Base-by-base conservation (phyloP, 2,329 filamentous ascomycete genomes). In the Ceratocystis variospora region DNA sequence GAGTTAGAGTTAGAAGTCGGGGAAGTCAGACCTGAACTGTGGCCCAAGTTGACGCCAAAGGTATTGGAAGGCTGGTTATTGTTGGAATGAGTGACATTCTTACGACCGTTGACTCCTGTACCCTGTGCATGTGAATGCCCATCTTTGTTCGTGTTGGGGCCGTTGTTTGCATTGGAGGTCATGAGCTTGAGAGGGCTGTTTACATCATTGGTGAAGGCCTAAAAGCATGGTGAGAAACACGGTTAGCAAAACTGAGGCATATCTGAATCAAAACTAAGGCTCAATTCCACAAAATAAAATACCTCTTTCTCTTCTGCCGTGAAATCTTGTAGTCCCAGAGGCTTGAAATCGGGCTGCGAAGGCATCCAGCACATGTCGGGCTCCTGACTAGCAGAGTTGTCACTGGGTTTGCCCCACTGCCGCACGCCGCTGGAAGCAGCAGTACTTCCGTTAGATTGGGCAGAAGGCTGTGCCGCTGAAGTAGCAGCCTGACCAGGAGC, bases 361-460 rank as follows among this genome's bases (percentile, higher is more conserved):
- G 82, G 77, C 73, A 96, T 89, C 94, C 93, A 99, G 75, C 92
- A 97, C 53, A 93, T 84, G 69, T 94, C 90, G n/a, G 92, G 89
- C 57, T 93, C 91, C 72, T 88, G 84, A 67, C 86, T 86, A 69
- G 82, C 79, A 69, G 90, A 87, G 68, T 82, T 82, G 70, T 96
- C 91, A 67, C 83, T 83, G 70, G 80, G 81, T 75, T 92, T 90
- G 63, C 88, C 89, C 90, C 90, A 96, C 65, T 83, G 82, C 74
- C 85, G 76, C 75, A 83, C 71, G 70, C 50, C 66, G 17, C 31
- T 45, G n/a, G 41, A 17, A 7, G 41, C 25, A 17, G 1, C 22
- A 17, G 44, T n/a, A 61, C 22, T 37, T 25, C 62, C 55, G 22
- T 61, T 44, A 2, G 12, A 50, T 15, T 59, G 53, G 15, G 53